Evolutionary conservation across 2,329 filamentous ascomycete species (phyloP), one percentile per base, ranked within the genome.

Genomic region (Monosporascus sp.): DNA sequence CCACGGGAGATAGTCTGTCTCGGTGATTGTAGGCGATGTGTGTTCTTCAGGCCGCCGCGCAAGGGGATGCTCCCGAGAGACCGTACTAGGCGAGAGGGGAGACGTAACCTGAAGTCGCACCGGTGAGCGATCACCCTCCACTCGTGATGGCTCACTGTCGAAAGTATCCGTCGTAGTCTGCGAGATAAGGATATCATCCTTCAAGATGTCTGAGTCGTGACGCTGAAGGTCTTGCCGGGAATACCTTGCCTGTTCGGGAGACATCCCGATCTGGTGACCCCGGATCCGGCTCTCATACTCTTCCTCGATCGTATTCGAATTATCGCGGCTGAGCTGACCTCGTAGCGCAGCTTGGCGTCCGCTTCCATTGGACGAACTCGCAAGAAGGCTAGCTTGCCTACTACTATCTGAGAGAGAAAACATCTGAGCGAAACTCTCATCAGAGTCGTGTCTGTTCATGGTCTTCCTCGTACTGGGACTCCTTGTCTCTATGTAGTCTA

Each of bases 1-100:
- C 81, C 83, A 85, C 0, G 79, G 78, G 6, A 85, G 71, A 56
- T 80, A 86, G 61, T 86, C 84, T 1, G 73, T 76, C 45, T 85
- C 82, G 16, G 81, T 75, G 6, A 83, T 72, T 47, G 70, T 68
- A 11, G 71, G 70, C 5, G 72, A 70, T 8, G 65, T 63, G 31
- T 76, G 69, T 52, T 75, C 67, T 48, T 73, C 69, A 2, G 68
- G 70, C 7, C 64, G 65, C 16, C 56, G 57, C 26, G 52, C 44
- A 7, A 38, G 27, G 20, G 55, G 40, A 2, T 52, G 47, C 40
- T 60, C 57, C 19, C 50, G 53, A 9, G 56, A 50, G 1, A 53
- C 49, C 26, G 49, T 56, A n/a, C 46, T 41, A 34, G 58, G 59
- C 45, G 61, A 51, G 14, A 52, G 22, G 22, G 58, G 46, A 11